Base-by-base conservation (phyloP, 2,329 filamentous ascomycete genomes). In the Pseudocercospora crystallina region DNA sequence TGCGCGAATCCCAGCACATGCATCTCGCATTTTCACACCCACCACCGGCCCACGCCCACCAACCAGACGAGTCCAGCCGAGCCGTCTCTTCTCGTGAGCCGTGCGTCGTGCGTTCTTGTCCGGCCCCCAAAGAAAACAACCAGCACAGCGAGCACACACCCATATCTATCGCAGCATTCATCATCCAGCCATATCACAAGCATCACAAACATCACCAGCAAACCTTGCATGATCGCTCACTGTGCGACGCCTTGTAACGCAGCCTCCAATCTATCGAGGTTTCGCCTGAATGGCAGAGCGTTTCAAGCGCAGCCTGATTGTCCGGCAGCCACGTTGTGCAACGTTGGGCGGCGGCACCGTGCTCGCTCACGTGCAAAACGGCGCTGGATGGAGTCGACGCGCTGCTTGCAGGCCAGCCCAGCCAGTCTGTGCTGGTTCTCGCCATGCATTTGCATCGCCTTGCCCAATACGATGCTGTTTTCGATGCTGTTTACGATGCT, bases 331-430 rank as follows among this genome's bases (percentile, higher is more conserved):
- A 46, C 51, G 59, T 43, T 38, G 61, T 62, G 62, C 56, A 52
- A 63, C 62, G 49, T 58, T 59, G 54, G 58, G 61, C 56, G 54
- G 54, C 47, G 49, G 39, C 42, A 14, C 26, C 35, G 47, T 38
- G 38, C 20, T 26, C 20, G 35, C 51, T 53, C 59, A 59, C 60
- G 56, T 60, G 56, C 54, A 48, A 39, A 48, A 38, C 41, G 41
- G 33, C 44, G 4, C 20, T 7, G 20, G 20, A 26, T 26, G 3
- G 20, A 26, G 20, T 26, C 20, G 20, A 26, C 20, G 20, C 20
- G 20, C 20, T 26, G 20, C 20, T 26, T 40, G 15, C 9, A 15
- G 20, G 41, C 41, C 41, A 34, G 41, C 41, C 33, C 20, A n/a
- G n/a, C n/a, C n/a, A n/a, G 42, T n/a, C n/a, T n/a, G n/a, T n/a